Conservation (phyloP, 78 protist species). For the Pigoraptor vietnamica region DNA sequence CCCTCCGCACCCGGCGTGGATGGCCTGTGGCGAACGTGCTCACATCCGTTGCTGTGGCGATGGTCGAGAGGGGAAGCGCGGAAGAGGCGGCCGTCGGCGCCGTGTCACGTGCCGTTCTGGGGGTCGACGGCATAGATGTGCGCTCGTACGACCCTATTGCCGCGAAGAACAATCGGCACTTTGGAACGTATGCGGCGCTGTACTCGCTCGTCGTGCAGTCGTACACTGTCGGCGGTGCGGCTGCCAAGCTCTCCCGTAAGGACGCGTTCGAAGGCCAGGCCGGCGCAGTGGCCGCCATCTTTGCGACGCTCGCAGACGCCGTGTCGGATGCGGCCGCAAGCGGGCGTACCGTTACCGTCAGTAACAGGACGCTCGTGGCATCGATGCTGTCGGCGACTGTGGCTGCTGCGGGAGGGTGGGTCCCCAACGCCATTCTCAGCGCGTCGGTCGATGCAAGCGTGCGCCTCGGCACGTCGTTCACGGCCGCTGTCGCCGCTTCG, state of each 20-base stretch:
- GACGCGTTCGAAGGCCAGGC: background rate
- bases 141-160: background rate
- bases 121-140: background rate
- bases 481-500: background rate
- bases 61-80: background rate
- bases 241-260: background rate
- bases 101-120: background rate
- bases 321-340: background rate
- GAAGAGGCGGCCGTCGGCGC: background rate
- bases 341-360: background rate
- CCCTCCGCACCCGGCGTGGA: background rate
- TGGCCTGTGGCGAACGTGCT: background rate
- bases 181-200: background rate
- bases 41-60: background rate
- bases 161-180: background rate
- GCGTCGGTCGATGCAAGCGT: background rate
- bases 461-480: background rate
- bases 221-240: background rate
- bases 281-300: background rate
- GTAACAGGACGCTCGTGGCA: background rate
- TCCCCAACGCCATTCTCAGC: background rate
- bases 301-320: background rate
- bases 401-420: background rate
- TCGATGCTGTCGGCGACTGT: background rate
- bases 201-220: background rate